phyloP scores from a whole-genome alignment of 148 eudicot species.

The Euryodendron excelsum region DNA sequence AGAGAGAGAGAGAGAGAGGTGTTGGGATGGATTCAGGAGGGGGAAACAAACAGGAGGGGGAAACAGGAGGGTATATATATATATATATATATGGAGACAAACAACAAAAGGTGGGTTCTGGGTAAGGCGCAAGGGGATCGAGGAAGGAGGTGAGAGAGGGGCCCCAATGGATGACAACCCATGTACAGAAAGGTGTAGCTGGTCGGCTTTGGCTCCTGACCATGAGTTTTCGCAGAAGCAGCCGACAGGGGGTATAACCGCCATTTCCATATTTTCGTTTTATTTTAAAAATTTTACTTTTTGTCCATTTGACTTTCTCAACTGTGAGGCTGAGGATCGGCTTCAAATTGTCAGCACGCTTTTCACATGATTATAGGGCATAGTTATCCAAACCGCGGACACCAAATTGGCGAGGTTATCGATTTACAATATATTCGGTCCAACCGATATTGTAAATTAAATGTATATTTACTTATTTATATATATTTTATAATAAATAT shows the following conservation, averaged over 20 bases:
- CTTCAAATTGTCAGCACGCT: too few relatives aligned
- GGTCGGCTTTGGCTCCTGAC: neutral
- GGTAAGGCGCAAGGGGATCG: neutral
- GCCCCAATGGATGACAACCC: slow-evolving; percentile 4
- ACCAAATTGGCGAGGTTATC: too few relatives aligned
- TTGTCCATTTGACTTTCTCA: too few relatives aligned
- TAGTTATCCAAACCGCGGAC: too few relatives aligned
- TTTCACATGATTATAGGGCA: too few relatives aligned
- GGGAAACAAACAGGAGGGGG: neutral
- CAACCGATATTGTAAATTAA: too few relatives aligned
- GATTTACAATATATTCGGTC: too few relatives aligned
- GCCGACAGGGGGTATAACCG: neutral
- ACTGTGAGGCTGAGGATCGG: too few relatives aligned
- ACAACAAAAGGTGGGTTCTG: too few relatives aligned
- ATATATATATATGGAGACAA: neutral
- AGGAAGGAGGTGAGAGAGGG: slow-evolving; percentile 6
- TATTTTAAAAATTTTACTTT: too few relatives aligned
- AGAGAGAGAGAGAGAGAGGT: neutral
- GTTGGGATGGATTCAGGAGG: neutral
- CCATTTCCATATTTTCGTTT: neutral
- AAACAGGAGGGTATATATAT: neutral
- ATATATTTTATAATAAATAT: too few relatives aligned
- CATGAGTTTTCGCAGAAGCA: neutral
- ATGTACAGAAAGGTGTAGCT: neutral
- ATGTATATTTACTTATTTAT: too few relatives aligned